Conservation (phyloP, 305 asterid species). For the Fraxinus paxiana region DNA sequence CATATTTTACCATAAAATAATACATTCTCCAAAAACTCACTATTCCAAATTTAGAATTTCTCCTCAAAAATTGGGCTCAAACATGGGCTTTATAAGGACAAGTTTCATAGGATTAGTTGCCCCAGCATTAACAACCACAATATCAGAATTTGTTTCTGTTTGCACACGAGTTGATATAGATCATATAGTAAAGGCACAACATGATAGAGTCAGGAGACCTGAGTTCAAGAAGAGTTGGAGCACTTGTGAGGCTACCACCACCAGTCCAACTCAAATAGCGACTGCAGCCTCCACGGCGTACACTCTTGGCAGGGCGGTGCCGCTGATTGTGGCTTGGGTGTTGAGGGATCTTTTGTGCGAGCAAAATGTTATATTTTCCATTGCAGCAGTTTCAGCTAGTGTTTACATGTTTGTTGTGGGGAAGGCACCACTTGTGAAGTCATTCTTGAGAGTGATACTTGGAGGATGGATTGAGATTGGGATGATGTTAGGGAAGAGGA, state of each 20-base stretch:
- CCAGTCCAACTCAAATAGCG: constrained; percentile 7
- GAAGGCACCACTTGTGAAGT: not conserved
- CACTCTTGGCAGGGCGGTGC: not conserved
- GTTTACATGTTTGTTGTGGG: not conserved
- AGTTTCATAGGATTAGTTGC: not conserved
- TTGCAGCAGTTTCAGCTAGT: constrained; percentile 1
- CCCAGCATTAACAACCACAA: not conserved
- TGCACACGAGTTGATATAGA: not conserved
- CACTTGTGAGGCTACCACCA: not conserved
- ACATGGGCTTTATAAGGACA: no score
- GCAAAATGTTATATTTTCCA: not conserved
- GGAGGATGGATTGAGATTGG: constrained; percentile 9
- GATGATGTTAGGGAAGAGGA: not conserved
- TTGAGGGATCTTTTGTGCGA: not conserved
- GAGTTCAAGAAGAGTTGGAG: constrained; percentile 1
- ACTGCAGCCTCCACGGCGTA: not conserved
- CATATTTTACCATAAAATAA: no score
- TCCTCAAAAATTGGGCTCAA: no score
- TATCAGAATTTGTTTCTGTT: not conserved
- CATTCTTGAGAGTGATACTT: not conserved
- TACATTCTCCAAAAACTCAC: no score
- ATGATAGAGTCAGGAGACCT: not conserved
- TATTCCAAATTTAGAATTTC: not conserved
- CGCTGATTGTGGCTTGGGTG: not conserved
- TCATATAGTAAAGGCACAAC: not conserved